These are phyloP conservation scores for Aspergillus cristatus DNA, from an alignment of 495 filamentous ascomycete genomes.

Conservation along the genomic window DNA sequence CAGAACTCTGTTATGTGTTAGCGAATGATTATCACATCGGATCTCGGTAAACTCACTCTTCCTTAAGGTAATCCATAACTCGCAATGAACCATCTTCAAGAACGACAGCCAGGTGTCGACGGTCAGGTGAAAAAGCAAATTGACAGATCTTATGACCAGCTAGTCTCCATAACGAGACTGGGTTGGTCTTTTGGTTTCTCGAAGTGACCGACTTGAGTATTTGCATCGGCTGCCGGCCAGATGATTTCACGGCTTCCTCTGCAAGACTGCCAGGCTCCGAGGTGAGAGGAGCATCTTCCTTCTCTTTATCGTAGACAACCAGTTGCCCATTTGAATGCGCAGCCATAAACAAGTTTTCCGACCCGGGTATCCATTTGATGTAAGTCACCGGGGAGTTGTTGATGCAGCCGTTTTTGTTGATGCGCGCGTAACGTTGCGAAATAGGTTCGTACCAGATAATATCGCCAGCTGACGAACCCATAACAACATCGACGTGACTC, in stretches of 20 bases:
- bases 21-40: background rate
- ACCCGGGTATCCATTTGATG: constrained; percentile 87
- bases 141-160: constrained; percentile 82
- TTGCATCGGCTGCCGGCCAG: constrained; percentile 39
- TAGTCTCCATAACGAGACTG: constrained; percentile 82
- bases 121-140: constrained; percentile 83
- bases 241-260: constrained; percentile 33
- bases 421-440: constrained; percentile 85
- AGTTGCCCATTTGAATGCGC: constrained; percentile 90
- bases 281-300: constrained; percentile 77
- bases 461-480: constrained; percentile 92
- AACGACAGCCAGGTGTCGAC: constrained; percentile 78
- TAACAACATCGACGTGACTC: constrained; percentile 78
- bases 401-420: constrained; percentile 95
- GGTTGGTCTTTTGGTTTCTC: constrained; percentile 87
- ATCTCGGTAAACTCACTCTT: constrained; percentile 53
- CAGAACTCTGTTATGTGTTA: constrained; percentile 50
- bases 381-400: constrained; percentile 75
- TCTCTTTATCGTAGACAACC: constrained; percentile 97
- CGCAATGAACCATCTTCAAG: constrained; percentile 85
- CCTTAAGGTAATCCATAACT: constrained; percentile 83
- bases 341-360: constrained; percentile 89
- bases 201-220: constrained; percentile 86
- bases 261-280: constrained; percentile 41
- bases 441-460: constrained; percentile 99